These are phyloP conservation scores for Litchi chinensis DNA, from an alignment of 345 rosid genomes.

Conservation along the genomic window DNA sequence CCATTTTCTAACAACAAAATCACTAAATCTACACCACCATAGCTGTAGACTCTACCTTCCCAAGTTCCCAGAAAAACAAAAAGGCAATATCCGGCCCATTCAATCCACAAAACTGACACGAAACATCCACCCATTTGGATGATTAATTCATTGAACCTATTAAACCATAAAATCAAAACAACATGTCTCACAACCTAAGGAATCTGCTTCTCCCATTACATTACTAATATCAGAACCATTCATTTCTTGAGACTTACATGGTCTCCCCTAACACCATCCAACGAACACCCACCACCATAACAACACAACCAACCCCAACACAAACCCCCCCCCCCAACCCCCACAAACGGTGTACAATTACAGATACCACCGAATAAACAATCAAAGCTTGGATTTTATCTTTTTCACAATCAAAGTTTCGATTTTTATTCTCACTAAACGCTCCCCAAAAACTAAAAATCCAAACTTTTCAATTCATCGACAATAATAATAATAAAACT, in stretches of 20 bases:
- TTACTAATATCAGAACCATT: neutral
- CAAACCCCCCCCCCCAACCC: neutral
- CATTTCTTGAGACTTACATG: conserved; percentile 2
- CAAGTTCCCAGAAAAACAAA: neutral
- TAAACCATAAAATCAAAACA: neutral
- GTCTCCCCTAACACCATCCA: neutral
- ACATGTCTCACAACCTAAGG: neutral
- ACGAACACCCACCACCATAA: no score
- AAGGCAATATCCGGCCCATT: neutral
- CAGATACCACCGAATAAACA: neutral
- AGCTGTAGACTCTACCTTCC: neutral
- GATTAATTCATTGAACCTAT: neutral
- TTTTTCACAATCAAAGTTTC: neutral
- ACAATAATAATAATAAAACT: neutral
- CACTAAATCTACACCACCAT: neutral
- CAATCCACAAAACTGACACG: conserved; percentile 1
- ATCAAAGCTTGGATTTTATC: neutral
- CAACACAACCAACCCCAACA: no score
- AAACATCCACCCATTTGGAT: neutral
- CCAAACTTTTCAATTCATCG: neutral
- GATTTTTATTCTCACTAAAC: neutral
- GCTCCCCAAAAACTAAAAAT: neutral
- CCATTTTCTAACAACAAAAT: neutral
- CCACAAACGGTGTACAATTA: neutral
- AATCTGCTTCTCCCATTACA: neutral